Evolutionary conservation across 1,284 basidiomycete species (phyloP), one percentile per base, ranked within the genome.

Genomic region (Sporisorium reilianum): DNA sequence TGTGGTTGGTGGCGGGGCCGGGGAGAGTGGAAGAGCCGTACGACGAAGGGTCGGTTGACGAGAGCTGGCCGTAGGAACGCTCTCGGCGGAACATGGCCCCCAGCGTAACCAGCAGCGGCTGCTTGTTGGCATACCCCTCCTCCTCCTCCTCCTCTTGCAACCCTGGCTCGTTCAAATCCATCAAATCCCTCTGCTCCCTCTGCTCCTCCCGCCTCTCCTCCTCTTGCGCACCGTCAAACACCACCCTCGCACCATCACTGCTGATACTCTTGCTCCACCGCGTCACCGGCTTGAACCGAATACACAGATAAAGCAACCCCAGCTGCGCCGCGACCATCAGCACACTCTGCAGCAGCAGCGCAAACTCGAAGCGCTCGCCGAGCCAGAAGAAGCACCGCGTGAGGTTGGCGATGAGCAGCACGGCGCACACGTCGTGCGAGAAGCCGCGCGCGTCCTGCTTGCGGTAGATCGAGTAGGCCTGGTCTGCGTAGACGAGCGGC

Each of bases 381-480:
- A 87, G 85, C 92, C 51, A 94, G 85, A 93, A 93, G 87, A 94
- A 93, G 85, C 71, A 76, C 10, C 80, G 62, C 9, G 75, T 72
- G 55, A 80, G 79, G 70, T 80, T 80, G 67, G 80, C 74, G 36
- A 81, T 61, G 22, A 81, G 64, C 18, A 81, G 54, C 22, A 81
- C 78, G 34, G 75, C 80, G 42, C 75, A 77, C 6, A 81, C 78
- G 60, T 81, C 77, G 62, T 80, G 78, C 22, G 92, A 93, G 84
- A 95, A 95, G 1, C 93, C 93, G 48, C 91, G 91, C 2, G 92
- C 89, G 80, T 93, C 91, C 50, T 78, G 71, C 41, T 75, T 73
- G 58, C 65, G 72, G 30, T 67, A 84, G 59, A 85, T 77, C 51
- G 56, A 71, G 44, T 82, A 64, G 20, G 72, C 76, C 51, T 82